phyloP scores from a whole-genome alignment of 306 rosid genomes.

The Bauhinia variegata region DNA sequence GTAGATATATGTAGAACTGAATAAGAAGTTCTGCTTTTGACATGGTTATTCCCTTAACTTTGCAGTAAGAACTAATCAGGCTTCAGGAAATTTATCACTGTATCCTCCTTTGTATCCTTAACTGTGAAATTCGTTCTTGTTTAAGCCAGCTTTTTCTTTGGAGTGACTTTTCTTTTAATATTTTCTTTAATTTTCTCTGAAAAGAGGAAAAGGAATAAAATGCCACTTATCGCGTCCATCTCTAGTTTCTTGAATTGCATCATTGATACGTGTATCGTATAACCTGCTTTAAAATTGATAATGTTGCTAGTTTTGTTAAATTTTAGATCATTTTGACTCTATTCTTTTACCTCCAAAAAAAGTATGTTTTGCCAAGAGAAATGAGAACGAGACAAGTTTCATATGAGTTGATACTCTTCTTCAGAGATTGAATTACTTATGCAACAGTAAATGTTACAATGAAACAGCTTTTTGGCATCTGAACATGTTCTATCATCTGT shows the following conservation, averaged over 20 bases:
- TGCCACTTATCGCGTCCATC: constrained; percentile 8
- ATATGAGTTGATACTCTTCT: constrained; percentile 7
- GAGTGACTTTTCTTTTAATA: not conserved
- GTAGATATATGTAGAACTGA: constrained; percentile 34
- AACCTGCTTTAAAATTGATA: too few species aligned
- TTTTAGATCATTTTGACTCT: too few species aligned
- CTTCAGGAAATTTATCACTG: constrained; percentile 64
- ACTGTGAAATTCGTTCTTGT: constrained; percentile 30
- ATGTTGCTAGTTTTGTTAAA: too few species aligned
- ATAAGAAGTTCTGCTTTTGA: constrained; percentile 45
- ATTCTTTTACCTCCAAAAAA: too few species aligned
- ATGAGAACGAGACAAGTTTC: constrained; percentile 6
- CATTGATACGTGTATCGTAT: not conserved
- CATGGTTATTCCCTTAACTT: constrained; percentile 53
- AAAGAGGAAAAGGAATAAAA: constrained; percentile 8
- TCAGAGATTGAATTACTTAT: constrained; percentile 16
- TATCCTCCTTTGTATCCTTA: constrained; percentile 98
- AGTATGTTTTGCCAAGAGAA: not conserved
- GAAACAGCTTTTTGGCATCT: constrained; percentile 8
- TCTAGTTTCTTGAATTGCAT: not conserved
- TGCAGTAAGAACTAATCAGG: constrained; percentile 76
- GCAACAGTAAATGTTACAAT: constrained; percentile 17
- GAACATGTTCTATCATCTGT: not conserved
- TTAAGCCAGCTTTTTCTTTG: constrained; percentile 28
- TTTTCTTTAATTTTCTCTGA: constrained; percentile 10